Evolutionary conservation across 345 rosid species (phyloP).

Genomic region (Erucastrum elatum): DNA sequence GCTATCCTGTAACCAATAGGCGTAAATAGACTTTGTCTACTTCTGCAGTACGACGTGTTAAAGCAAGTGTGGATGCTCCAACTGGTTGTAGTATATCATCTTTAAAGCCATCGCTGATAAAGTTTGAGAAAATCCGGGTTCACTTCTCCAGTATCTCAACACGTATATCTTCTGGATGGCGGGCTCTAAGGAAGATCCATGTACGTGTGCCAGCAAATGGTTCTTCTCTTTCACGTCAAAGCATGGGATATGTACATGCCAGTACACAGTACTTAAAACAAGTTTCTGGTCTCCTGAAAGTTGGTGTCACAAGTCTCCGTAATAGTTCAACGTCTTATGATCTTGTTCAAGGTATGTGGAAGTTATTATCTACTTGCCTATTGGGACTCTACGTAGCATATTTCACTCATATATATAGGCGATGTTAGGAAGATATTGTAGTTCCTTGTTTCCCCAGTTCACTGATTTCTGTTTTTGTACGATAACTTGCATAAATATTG

Average conservation of each 20-base stretch:
- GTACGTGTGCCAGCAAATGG: constrained; percentile 65
- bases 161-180: constrained; percentile 67
- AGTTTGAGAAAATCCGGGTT: constrained; percentile 58
- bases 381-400: constrained; percentile 2
- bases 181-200: constrained; percentile 60
- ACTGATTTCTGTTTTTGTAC: neutral
- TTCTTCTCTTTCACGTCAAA: constrained; percentile 86
- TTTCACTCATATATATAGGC: neutral
- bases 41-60: constrained; percentile 84
- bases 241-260: constrained; percentile 92
- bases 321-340: constrained; percentile 93
- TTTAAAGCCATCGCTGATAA: constrained; percentile 56
- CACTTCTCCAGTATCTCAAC: constrained; percentile 63
- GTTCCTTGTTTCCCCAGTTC: neutral
- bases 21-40: constrained; percentile 4
- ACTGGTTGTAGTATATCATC: constrained; percentile 84
- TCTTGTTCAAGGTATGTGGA: constrained; percentile 65
- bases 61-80: constrained; percentile 70
- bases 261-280: constrained; percentile 88
- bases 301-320: constrained; percentile 86
- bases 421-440: too few species aligned
- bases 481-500: neutral
- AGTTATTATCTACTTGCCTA: constrained; percentile 11
- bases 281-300: constrained; percentile 90
- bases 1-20: neutral